These are phyloP conservation scores for Bryum argenteum DNA, from an alignment of 225 moss, liverwort and hornwort genomes.

Conservation along the genomic window DNA sequence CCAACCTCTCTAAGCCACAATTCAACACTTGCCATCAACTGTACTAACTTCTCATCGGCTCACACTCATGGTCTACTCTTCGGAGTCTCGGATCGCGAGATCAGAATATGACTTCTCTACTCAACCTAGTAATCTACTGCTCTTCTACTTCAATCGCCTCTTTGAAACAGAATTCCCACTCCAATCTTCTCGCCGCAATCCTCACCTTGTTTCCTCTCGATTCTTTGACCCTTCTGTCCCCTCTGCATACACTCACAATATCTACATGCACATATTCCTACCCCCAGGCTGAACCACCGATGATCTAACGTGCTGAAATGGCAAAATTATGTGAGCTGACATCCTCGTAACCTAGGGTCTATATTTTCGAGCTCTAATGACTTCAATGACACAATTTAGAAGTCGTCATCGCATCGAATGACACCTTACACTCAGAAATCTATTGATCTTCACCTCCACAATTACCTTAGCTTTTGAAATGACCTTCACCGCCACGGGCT, in stretches of 20 bases:
- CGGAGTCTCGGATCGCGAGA: background rate
- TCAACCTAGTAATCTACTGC: background rate
- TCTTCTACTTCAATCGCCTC: too few relatives aligned
- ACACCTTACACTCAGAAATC: background rate
- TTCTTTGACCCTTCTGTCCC: background rate
- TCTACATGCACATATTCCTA: background rate
- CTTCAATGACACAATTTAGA: background rate
- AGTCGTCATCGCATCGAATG: too few relatives aligned
- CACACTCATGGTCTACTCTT: background rate
- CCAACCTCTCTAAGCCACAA: background rate
- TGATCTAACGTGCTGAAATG: background rate
- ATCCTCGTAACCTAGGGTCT: background rate
- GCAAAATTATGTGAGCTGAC: background rate
- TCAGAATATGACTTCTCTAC: background rate
- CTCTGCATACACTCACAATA: conserved; percentile 2
- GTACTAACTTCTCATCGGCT: conserved; percentile 9
- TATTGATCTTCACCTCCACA: background rate
- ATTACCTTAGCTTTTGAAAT: conserved; percentile 94
- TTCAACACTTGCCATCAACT: background rate
- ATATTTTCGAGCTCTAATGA: background rate
- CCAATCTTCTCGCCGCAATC: background rate
- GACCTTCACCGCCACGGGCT: conserved; percentile 94
- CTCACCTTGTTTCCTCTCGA: background rate
- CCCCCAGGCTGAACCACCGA: background rate
- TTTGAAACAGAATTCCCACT: background rate